phyloP scores from a whole-genome alignment of 306 rosid genomes.

The Quercus berberidifolia region DNA sequence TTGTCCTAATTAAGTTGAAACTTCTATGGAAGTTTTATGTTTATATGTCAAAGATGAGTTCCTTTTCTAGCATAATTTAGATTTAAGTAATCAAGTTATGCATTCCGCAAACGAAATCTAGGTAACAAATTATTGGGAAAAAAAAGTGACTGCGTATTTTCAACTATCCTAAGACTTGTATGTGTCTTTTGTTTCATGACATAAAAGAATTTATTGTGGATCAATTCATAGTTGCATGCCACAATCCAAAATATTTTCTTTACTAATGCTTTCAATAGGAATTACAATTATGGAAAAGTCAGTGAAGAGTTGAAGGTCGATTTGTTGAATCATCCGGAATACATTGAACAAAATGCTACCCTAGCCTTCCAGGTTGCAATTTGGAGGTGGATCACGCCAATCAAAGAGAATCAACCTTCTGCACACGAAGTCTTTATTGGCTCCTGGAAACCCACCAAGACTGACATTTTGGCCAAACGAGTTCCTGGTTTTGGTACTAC shows the following conservation, averaged over 20 bases:
- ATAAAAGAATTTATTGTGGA: too few species aligned
- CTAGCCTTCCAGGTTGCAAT: slow-evolving; percentile 89
- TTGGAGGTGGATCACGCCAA: slow-evolving; percentile 81
- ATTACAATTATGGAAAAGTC: slow-evolving; percentile 74
- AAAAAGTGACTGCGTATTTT: too few species aligned
- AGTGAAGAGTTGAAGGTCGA: slow-evolving; percentile 76
- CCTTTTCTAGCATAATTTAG: too few species aligned
- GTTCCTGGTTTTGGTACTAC: slow-evolving; percentile 87
- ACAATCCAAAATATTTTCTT: slow-evolving; percentile 13
- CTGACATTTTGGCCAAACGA: slow-evolving; percentile 64
- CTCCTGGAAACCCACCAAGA: slow-evolving; percentile 89
- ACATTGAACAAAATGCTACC: slow-evolving; percentile 90
- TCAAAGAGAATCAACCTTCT: slow-evolving; percentile 74
- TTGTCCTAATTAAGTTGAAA: too few species aligned
- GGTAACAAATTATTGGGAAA: too few species aligned
- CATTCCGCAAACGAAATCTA: too few species aligned
- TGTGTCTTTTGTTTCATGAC: too few species aligned
- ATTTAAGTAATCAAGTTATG: too few species aligned
- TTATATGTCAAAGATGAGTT: too few species aligned
- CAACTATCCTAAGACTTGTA: too few species aligned
- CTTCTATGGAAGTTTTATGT: too few species aligned
- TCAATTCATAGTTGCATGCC: too few species aligned
- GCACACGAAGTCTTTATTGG: slow-evolving; percentile 79
- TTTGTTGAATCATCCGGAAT: slow-evolving; percentile 81
- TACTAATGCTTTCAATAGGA: slow-evolving; percentile 47